phyloP scores from a whole-genome alignment of 192 early-diverging fungal genomes.

The Backusella circina region DNA sequence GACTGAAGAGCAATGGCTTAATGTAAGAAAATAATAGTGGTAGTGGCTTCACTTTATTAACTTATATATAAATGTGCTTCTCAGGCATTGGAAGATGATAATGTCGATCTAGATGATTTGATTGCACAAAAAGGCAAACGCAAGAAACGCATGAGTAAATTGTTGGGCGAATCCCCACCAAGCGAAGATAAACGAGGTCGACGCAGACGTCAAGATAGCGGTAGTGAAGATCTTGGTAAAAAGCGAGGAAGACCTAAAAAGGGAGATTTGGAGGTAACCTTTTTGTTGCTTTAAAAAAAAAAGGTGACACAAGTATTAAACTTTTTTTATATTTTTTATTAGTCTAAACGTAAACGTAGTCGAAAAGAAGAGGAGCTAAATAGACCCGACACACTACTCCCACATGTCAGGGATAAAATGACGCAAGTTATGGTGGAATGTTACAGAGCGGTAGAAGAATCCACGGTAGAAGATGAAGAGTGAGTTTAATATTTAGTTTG shows the following conservation, averaged over 20 bases:
- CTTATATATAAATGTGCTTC: neutral
- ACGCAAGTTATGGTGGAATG: constrained; percentile 51
- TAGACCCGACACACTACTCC: constrained; percentile 45
- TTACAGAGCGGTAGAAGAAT: constrained; percentile 61
- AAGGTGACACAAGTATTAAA: neutral
- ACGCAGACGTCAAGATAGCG: neutral
- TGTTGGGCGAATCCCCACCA: neutral
- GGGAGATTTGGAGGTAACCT: constrained; percentile 11
- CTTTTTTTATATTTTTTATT: neutral
- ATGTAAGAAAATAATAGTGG: constrained; percentile 32
- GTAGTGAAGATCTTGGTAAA: neutral
- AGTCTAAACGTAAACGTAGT: constrained; percentile 8
- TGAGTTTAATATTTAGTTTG: constrained; percentile 14
- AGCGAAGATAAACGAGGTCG: neutral
- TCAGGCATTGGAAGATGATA: constrained; percentile 53
- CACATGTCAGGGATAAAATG: constrained; percentile 51
- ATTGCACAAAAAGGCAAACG: constrained; percentile 31
- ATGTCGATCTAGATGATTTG: constrained; percentile 12
- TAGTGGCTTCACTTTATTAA: neutral
- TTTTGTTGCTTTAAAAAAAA: neutral
- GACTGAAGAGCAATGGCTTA: constrained; percentile 92
- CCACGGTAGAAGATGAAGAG: constrained; percentile 45
- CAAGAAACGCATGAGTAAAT: constrained; percentile 12
- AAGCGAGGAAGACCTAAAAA: constrained; percentile 19
- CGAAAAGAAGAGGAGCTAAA: constrained; percentile 17